Evolutionary conservation across 1,139 yeast species (phyloP), one percentile per base, ranked within the genome.

Genomic region (Yamadazyma membranifaciens): DNA sequence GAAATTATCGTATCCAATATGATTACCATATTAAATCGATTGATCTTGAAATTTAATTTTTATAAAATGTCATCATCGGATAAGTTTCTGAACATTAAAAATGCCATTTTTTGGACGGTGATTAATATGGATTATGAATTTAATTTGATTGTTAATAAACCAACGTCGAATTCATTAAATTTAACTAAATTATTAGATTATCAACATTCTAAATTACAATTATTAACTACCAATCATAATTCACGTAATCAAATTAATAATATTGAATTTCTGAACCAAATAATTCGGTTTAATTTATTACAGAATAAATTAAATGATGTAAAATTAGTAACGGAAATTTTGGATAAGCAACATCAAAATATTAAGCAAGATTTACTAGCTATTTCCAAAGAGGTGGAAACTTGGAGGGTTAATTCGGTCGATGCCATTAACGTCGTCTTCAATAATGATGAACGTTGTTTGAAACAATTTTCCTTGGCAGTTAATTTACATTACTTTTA

Each of bases 121-220:
- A 65, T 60, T 47, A 69, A 67, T 39, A 48, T 71, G 39, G 78
- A 72, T 44, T 64, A 65, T 36, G 74, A 68, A 38, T 48, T 67
- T 16, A 63, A 69, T 46, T 50, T 71, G 11, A 44, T 68, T 35
- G 48, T 58, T 25, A 53, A 57, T 31, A 60, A 54, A 37, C 75
- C 75, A 3, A 60, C 69, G 39, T 73, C 65, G 46, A 52, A 65
- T 30, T 70, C 72, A 11, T 35, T 38, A 15, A 49, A 45, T 13
- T 10, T 41, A 10, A 15, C n/a, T n/a, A 30, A 28, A n/a, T 15
- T 40, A 2, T 63, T 20, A 40, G 48, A 13, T 55, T 54, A 37
- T 52, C 53, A 33, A 51, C 50, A 37, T 45, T 63, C 16, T 51
- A 58, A 40, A 50, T 53, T 37, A 4, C 32, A 34, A n/a, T 20